Percentiles rank a stretch among this genome's conserved stretches.
Evolutionary conservation across 345 rosid genomes (phyloP).

Genomic region (Carallia pectinifolia): DNA sequence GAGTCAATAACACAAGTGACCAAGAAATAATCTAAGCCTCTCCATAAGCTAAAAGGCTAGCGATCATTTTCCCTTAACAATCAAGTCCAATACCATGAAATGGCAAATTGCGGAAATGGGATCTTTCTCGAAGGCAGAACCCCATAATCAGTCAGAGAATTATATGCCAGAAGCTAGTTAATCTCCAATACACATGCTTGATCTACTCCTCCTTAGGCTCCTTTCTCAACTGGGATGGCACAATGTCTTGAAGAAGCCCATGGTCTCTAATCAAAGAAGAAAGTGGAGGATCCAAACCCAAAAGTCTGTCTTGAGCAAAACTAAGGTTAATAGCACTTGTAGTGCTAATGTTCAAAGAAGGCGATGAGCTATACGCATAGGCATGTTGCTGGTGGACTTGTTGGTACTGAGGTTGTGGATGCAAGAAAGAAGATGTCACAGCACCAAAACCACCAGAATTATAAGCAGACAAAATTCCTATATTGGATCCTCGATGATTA

Average conservation of each 20-base stretch:
- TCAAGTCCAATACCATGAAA: constrained; percentile 11
- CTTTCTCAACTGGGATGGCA: constrained; percentile 66
- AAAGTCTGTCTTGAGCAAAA: constrained; percentile 33
- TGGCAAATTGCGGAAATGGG: constrained; percentile 15
- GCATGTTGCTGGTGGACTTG: constrained; percentile 37
- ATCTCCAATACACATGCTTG: neutral
- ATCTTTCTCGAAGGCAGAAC: constrained; percentile 18
- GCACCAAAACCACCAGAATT: constrained; percentile 27
- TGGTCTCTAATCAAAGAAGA: constrained; percentile 50
- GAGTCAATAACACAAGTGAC: constrained; percentile 28
- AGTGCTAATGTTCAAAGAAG: constrained; percentile 31
- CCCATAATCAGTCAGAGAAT: constrained; percentile 26
- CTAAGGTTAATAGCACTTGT: constrained; percentile 18
- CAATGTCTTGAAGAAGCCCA: constrained; percentile 93
- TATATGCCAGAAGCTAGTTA: constrained; percentile 30
- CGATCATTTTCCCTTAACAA: constrained; percentile 4
- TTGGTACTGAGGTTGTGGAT: constrained; percentile 46
- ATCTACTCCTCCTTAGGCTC: constrained; percentile 37
- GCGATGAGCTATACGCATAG: constrained; percentile 31
- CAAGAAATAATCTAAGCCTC: constrained; percentile 7
- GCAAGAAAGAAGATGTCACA: constrained; percentile 36
- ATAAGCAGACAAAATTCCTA: constrained; percentile 29
- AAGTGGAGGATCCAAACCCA: constrained; percentile 15
- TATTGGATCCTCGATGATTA: constrained; percentile 55
- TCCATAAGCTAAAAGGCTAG: constrained; percentile 19